These are phyloP conservation scores for Penicillium dipodomyicola DNA, from an alignment of 495 filamentous ascomycete genomes.

Conservation along the genomic window DNA sequence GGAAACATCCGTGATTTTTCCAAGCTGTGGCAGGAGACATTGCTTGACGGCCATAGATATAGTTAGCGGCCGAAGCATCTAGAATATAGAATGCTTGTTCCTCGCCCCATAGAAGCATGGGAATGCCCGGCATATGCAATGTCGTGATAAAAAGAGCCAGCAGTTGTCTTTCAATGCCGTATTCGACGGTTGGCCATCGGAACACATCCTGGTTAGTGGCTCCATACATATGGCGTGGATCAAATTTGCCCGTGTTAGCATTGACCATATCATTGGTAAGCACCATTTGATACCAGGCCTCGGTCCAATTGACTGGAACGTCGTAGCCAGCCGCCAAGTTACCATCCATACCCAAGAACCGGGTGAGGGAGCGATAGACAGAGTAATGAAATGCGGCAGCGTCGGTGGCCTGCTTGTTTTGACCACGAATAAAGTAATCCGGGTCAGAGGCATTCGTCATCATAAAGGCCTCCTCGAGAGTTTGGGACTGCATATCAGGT, in stretches of 20 bases:
- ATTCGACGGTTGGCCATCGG: conserved; percentile 65
- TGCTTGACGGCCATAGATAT: conserved; percentile 67
- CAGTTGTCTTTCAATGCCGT: conserved; percentile 60
- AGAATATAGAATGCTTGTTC: conserved; percentile 68
- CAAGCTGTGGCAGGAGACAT: conserved; percentile 67
- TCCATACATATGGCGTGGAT: conserved; percentile 70
- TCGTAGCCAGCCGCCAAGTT: conserved; percentile 60
- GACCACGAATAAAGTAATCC: conserved; percentile 55
- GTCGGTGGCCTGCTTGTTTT: conserved; percentile 59
- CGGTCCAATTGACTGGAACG: conserved; percentile 58
- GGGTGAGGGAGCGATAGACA: conserved; percentile 64
- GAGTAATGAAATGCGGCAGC: conserved; percentile 70
- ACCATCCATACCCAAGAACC: conserved; percentile 66
- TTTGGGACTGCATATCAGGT: conserved; percentile 48
- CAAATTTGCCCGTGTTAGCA: conserved; percentile 62
- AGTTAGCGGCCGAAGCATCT: conserved; percentile 66
- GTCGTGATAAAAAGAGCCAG: conserved; percentile 64
- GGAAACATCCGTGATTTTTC: conserved; percentile 69
- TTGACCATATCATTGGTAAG: conserved; percentile 65
- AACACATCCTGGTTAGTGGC: conserved; percentile 74
- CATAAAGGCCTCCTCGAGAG: conserved; percentile 46
- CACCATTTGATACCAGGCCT: conserved; percentile 60
- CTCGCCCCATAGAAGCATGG: conserved; percentile 65
- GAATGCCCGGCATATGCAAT: conserved; percentile 64
- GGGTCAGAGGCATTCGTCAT: conserved; percentile 45